Conservation (phyloP, 1,284 basidiomycete species). For the Bjerkandera adusta region DNA sequence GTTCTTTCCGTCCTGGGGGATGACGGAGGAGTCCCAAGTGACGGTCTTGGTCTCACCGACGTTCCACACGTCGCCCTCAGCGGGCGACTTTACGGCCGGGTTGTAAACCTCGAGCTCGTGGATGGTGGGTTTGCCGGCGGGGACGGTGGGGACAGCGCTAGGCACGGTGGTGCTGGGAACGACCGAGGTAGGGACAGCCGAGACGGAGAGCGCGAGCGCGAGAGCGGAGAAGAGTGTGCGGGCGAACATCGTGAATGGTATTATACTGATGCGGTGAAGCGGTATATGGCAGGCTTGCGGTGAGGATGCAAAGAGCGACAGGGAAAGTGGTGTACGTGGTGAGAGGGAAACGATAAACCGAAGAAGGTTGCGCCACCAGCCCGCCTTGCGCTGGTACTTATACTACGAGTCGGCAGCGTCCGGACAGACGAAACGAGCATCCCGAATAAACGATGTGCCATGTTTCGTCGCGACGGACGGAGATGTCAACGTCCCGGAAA, state of each 20-base stretch:
- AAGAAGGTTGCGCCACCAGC: too few relatives aligned
- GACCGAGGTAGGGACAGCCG: conserved; percentile 15
- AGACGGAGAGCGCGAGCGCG: conserved; percentile 2
- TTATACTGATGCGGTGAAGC: too few relatives aligned
- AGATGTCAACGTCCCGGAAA: too few relatives aligned
- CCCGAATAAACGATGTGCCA: too few relatives aligned
- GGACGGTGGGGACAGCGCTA: conserved; percentile 21
- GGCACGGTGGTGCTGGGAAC: conserved; percentile 23
- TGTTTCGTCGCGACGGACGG: too few relatives aligned
- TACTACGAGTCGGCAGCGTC: too few relatives aligned
- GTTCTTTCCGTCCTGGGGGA: conserved; percentile 31
- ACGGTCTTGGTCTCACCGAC: conserved; percentile 37
- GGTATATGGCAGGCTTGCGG: too few relatives aligned
- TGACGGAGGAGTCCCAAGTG: conserved; percentile 37
- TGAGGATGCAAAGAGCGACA: too few relatives aligned
- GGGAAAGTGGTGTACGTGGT: too few relatives aligned
- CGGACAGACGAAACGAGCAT: too few relatives aligned
- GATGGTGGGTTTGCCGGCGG: conserved; percentile 24
- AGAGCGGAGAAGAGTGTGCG: conserved; percentile 9
- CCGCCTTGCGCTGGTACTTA: too few relatives aligned
- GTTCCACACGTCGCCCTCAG: conserved; percentile 34
- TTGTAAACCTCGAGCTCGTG: conserved; percentile 41
- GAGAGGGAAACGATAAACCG: too few relatives aligned
- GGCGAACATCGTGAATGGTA: conserved; percentile 10
- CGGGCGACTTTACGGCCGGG: conserved; percentile 41